Evolutionary conservation across 768 basidiomycete genomes (phyloP), one percentile per base, ranked within the genome.

Genomic region (Tricholoma saponaceum): DNA sequence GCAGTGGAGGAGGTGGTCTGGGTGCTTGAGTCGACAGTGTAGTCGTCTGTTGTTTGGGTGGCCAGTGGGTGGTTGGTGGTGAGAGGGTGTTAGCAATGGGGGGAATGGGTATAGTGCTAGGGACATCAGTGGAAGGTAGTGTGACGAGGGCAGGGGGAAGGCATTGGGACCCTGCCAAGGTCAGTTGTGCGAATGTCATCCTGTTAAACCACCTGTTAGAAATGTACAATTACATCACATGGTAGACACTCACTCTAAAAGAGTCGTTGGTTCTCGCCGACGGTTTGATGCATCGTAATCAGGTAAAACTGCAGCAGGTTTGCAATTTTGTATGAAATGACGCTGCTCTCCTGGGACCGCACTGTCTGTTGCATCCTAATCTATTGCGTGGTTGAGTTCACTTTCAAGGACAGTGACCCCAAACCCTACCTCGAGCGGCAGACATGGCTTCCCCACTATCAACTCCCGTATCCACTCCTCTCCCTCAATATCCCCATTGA

Each of bases 221-320:
- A 5, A 35, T 35, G 35, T 35, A 35, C 35, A 14, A 35, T 35
- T 35, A 35, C 14, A 16, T 35, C 35, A 35, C 33, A 33, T 13
- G 12, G 33, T 33, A 13, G 12, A 33, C 33, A 35, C 86, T 52
- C 62, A 96, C 94, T 97, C 93, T 60, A 85, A 76, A 28, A 98
- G 76, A 0, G 90, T 87, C 57, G 75, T 80, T 1, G 89, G 88
- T 54, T 89, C 77, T n/a, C 79, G 0, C 97, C 96, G 43, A 98
- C 87, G 1, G 95, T 98, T 50, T 92, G 81, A 52, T 84, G 81
- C 94, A 99, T 97, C 5, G 95, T 98, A 32, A 94, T 71, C 67
- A 87, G 76, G 69, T 98, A 99, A 68, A 98, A 99, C 63, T 96
- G 92, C 7, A 99, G 72, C 18, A 98, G 77, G 64, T 96, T 98